Evolutionary conservation across 2,329 filamentous ascomycete species (phyloP), one percentile per base, ranked within the genome.

Genomic region (Apiospora kogelbergensis): DNA sequence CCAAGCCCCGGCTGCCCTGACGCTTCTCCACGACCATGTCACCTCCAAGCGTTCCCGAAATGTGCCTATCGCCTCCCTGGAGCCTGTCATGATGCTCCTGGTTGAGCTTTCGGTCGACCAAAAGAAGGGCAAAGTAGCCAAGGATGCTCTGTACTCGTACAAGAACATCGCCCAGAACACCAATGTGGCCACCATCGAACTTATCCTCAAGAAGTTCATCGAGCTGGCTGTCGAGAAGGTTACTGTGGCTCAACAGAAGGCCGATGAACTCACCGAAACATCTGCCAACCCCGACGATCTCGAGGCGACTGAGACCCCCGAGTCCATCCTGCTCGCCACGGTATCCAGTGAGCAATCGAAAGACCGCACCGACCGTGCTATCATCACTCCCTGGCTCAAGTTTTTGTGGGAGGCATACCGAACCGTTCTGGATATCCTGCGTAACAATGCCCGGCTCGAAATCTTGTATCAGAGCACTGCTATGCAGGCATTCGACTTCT

Each of bases 121-220:
- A 78, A 94, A 96, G 85, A 99, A 98, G 85, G 96, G 96, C 77
- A 99, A 99, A 84, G 89, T 96, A 71, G 96, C 95, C 82, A 99
- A 99, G 88, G 96, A 99, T 85, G 96, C 96, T 71, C 88, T 99
- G 65, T 99, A 98, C 82, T 96, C 98, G 82, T 99, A 99, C 89
- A 99, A 99, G 88, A 99, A 99, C 83, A 98, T 98, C 75, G 95
- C 95, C 68, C 96, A 99, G 83, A 99, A 99, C 85, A 97, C 95
- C 76, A 98, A 98, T 80, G 94, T 99, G 74, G 94, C 90, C 76
- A 99, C 96, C 71, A 99, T 99, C 81, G 96, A 98, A 91, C 86
- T 97, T 75, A 96, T 99, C 74, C 89, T 99, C 77, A 97, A 97
- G 84, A 95, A 92, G 81, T 99, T 99, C 84, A 98, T 99, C 84